Evolutionary conservation across 441 rosid species (phyloP), one percentile per base, ranked within the genome.

Genomic region (Brassica balearica): DNA sequence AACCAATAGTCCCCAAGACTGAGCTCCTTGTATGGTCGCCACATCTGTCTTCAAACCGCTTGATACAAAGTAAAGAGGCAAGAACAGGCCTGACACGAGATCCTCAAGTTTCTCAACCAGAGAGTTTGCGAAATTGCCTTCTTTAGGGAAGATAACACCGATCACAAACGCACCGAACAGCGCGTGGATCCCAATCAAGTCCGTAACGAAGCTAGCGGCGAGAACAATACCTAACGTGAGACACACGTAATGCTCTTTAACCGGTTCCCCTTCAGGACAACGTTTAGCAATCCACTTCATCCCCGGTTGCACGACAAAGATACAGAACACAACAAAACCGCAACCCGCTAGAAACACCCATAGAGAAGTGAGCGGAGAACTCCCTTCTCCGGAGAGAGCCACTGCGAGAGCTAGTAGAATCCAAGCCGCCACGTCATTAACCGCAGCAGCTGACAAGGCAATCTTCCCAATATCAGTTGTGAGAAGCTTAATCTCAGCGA

Each of bases 361-460:
- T 0, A 88, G 80, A 34, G 92, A 69, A 1, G 85, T 88, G 2
- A 86, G 71, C 1, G 90, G 88, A 60, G 91, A 88, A 67, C 20
- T 60, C 0, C 76, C 86, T 1, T 77, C 70, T 0, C 88, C 90
- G 0, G 92, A 85, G 3, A 87, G 80, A 48, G 90, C 89, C 60
- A 87, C 80, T 11, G 90, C 90, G 1, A 87, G 84, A 43, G 92
- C 92, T 10, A 88, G 89, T 4, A 88, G 82, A 75, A 88, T 85
- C 92, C 92, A 88, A 12, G 92, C 90, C 2, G 85, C 89, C 8
- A 87, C 81, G 29, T 88, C 92, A 46, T 88, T 88, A 12, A 88
- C 87, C 0, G 90, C 90, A 3, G 89, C 90, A 2, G 92, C 90
- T 0, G 92, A 84, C 88, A 88, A 80, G 1, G 92, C 90, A 48